Percentiles rank a stretch among this genome's conserved stretches.
phyloP scores from a whole-genome alignment of 2,329 filamentous ascomycete species.

The Tolypocladium pustulatum region DNA sequence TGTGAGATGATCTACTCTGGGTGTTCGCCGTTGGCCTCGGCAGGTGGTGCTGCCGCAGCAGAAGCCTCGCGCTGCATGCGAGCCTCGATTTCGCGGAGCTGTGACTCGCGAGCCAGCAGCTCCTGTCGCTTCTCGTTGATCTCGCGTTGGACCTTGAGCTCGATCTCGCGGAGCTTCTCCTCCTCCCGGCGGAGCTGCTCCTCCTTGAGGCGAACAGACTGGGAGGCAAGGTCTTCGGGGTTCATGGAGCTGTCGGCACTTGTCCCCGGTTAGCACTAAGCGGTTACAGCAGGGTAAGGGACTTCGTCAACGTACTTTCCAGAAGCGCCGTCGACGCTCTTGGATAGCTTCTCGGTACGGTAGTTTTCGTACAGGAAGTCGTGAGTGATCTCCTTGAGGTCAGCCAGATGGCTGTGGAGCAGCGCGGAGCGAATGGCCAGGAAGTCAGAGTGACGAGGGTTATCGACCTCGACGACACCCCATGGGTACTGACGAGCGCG shows the following conservation, averaged over 20 bases:
- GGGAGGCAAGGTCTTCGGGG: conserved; percentile 90
- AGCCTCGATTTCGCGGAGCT: conserved; percentile 96
- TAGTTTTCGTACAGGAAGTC: conserved; percentile 99
- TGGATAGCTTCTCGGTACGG: conserved; percentile 99
- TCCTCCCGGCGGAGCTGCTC: conserved; percentile 98
- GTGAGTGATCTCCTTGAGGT: conserved; percentile 98
- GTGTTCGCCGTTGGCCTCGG: conserved; percentile 45
- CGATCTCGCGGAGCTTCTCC: conserved; percentile 99
- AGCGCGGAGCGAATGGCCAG: conserved; percentile 92
- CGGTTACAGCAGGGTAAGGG: not conserved
- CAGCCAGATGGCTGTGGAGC: conserved; percentile 93
- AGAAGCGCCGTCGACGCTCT: conserved; percentile 90
- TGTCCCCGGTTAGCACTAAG: conserved; percentile 18
- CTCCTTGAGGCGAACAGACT: conserved; percentile 98
- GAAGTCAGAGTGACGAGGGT: conserved; percentile 98
- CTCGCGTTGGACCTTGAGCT: conserved; percentile 98
- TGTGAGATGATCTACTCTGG: conserved; percentile 31
- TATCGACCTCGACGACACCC: conserved; percentile 98
- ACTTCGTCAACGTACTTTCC: conserved; percentile 58
- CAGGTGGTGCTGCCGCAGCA: conserved; percentile 26
- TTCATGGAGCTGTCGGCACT: conserved; percentile 77
- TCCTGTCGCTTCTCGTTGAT: conserved; percentile 99
- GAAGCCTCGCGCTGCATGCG: conserved; percentile 84
- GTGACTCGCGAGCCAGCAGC: conserved; percentile 90
- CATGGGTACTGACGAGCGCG: conserved; percentile 96